Percentiles rank a stretch among this genome's conserved stretches.
Evolutionary conservation across 2,329 filamentous ascomycete genomes (phyloP).

Genomic region (Penicillium crustosum): DNA sequence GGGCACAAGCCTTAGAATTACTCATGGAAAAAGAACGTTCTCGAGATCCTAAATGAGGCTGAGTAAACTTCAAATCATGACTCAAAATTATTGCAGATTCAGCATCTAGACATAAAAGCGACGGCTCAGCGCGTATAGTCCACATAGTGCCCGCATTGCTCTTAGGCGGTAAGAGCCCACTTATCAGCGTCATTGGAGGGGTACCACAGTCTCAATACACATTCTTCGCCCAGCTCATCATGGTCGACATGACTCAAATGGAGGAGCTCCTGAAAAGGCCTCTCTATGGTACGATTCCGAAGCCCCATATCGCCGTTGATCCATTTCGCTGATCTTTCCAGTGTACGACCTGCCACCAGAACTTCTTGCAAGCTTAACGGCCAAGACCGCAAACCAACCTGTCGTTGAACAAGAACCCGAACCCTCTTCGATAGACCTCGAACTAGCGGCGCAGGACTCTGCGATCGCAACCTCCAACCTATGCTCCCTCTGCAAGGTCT

Average conservation of each 20-base stretch:
- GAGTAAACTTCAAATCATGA: not conserved
- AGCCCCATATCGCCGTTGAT: not conserved
- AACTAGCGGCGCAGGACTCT: constrained; percentile 42
- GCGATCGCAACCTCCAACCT: constrained; percentile 61
- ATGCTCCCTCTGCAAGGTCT: constrained; percentile 75
- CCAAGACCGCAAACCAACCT: constrained; percentile 50
- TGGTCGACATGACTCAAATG: constrained; percentile 25
- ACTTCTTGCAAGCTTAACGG: constrained; percentile 66
- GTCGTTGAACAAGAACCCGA: constrained; percentile 27
- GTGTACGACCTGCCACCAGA: constrained; percentile 81
- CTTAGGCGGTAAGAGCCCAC: constrained; percentile 19
- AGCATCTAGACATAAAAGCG: constrained; percentile 1
- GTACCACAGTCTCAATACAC: constrained; percentile 11
- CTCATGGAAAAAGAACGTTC: not conserved
- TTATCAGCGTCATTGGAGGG: constrained; percentile 24
- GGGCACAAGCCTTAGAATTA: not conserved
- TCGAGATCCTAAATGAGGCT: not conserved
- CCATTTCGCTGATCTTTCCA: constrained; percentile 39
- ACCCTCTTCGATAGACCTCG: constrained; percentile 23
- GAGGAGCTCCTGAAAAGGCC: constrained; percentile 49
- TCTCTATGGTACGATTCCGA: constrained; percentile 47
- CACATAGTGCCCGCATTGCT: constrained; percentile 7
- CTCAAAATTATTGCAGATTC: not conserved
- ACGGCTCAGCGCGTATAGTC: not conserved
- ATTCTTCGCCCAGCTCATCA: constrained; percentile 15